phyloP scores from a whole-genome alignment of 768 basidiomycete genomes.

The Lactarius tabidus region DNA sequence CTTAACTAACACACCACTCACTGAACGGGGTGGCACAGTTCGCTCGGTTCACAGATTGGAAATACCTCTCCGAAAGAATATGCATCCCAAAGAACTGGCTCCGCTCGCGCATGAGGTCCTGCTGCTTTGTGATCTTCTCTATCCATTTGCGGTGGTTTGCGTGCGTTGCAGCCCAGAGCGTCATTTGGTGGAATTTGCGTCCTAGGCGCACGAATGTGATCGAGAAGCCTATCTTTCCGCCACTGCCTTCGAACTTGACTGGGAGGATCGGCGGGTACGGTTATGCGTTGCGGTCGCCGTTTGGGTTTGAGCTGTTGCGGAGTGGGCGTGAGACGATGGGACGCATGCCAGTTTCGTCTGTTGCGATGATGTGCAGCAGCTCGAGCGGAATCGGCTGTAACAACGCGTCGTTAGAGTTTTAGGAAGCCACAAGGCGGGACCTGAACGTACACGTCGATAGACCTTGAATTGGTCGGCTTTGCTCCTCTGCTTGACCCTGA shows the following conservation, averaged over 20 bases:
- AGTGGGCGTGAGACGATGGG: slow-evolving; percentile 38
- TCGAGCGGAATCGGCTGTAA: too few relatives aligned
- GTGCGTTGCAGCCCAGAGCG: slow-evolving; percentile 86
- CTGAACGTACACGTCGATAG: too few relatives aligned
- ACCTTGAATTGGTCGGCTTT: too few relatives aligned
- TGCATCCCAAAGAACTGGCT: slow-evolving; percentile 88
- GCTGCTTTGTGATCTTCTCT: slow-evolving; percentile 86
- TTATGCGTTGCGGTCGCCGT: slow-evolving; percentile 36
- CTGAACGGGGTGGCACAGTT: slow-evolving; percentile 56
- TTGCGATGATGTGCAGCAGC: too few relatives aligned
- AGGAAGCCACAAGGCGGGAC: too few relatives aligned
- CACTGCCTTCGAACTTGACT: too few relatives aligned
- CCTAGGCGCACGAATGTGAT: too few relatives aligned
- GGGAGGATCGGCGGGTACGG: slow-evolving; percentile 44
- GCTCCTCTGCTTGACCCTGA: too few relatives aligned
- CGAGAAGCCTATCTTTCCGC: too few relatives aligned
- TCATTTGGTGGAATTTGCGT: too few relatives aligned
- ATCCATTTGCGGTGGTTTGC: slow-evolving; percentile 91
- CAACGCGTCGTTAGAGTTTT: too few relatives aligned
- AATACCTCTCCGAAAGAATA: slow-evolving; percentile 84
- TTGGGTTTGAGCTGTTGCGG: slow-evolving; percentile 36
- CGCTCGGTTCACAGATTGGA: slow-evolving; percentile 40
- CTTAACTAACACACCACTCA: slow-evolving; percentile 51
- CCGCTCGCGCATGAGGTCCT: slow-evolving; percentile 76
- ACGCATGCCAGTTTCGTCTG: slow-evolving; percentile 21